Evolutionary conservation across 1,284 basidiomycete species (phyloP).

Genomic region (Cystobasidium pallidum): DNA sequence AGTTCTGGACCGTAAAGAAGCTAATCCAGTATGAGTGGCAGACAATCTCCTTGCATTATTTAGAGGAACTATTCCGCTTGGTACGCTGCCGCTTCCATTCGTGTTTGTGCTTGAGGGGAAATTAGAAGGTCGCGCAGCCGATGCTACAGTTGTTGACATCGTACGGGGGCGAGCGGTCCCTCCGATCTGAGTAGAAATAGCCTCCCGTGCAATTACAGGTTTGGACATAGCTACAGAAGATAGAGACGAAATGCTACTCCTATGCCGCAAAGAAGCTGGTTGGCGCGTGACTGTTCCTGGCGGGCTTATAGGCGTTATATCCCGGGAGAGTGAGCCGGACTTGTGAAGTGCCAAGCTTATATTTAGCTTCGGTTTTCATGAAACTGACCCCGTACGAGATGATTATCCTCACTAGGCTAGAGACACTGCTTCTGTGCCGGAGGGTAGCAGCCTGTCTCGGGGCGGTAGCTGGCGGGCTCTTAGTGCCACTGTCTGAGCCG

Average conservation of each 20-base stretch:
- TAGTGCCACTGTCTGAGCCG: slow-evolving; percentile 5
- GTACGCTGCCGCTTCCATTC: not conserved
- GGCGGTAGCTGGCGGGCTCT: not conserved
- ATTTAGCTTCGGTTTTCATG: too few species aligned
- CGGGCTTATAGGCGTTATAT: not conserved
- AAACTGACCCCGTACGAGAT: too few species aligned
- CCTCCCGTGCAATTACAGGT: not conserved
- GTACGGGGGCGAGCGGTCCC: not conserved
- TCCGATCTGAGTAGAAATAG: not conserved
- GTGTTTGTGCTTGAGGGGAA: slow-evolving; percentile 1
- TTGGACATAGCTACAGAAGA: slow-evolving; percentile 15
- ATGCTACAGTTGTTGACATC: slow-evolving; percentile 4
- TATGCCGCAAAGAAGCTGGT: slow-evolving; percentile 1
- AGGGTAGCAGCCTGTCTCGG: slow-evolving; percentile 19
- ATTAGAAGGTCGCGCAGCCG: not conserved
- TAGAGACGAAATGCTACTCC: slow-evolving; percentile 25
- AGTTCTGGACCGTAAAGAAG: slow-evolving; percentile 14
- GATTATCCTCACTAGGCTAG: slow-evolving; percentile 21
- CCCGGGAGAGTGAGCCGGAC: not conserved
- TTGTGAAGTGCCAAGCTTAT: too few species aligned
- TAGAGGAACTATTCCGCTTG: not conserved
- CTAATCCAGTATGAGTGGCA: slow-evolving; percentile 30
- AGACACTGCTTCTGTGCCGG: slow-evolving; percentile 19
- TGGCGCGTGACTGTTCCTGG: not conserved
- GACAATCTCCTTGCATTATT: slow-evolving; percentile 13